These are phyloP conservation scores for Breynia disticha DNA, from an alignment of 441 rosid genomes.

Conservation along the genomic window DNA sequence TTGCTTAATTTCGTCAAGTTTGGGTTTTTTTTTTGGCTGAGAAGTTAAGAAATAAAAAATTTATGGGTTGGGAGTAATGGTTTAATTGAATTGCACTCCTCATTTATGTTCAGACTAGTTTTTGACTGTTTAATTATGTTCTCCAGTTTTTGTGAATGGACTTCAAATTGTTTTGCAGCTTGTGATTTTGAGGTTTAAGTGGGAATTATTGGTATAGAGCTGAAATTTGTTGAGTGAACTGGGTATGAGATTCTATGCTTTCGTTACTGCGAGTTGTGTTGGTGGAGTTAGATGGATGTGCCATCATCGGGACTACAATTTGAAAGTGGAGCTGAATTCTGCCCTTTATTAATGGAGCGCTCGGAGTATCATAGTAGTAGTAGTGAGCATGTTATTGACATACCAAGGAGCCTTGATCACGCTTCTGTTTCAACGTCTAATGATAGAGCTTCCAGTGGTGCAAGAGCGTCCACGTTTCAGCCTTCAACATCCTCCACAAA, in stretches of 20 bases:
- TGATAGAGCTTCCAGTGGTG: slow-evolving; percentile 40
- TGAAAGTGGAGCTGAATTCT: slow-evolving; percentile 29
- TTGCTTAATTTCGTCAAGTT: background rate
- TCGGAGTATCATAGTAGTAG: slow-evolving; percentile 22
- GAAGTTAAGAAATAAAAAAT: background rate
- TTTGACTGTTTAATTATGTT: background rate
- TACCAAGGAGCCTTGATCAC: slow-evolving; percentile 35
- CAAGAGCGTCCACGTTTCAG: slow-evolving; percentile 27
- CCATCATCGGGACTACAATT: slow-evolving; percentile 36
- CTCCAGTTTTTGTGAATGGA: slow-evolving; percentile 13
- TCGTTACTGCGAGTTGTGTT: slow-evolving; percentile 16
- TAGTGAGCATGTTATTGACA: slow-evolving; percentile 57
- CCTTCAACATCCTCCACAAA: slow-evolving; percentile 34
- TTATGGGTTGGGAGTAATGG: no score
- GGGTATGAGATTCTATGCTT: slow-evolving; percentile 32
- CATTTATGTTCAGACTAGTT: background rate
- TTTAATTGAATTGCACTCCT: no score
- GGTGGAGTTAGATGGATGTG: slow-evolving; percentile 65
- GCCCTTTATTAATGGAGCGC: slow-evolving; percentile 62
- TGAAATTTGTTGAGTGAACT: slow-evolving; percentile 1
- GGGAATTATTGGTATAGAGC: slow-evolving; percentile 10
- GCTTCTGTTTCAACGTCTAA: slow-evolving; percentile 34
- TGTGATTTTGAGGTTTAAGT: slow-evolving; percentile 13
- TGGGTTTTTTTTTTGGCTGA: background rate
- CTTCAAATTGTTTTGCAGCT: slow-evolving; percentile 9